A percentile compares a stretch with the other conserved stretches of the same genome.
These are phyloP conservation scores for Metschnikowia aberdeeniae DNA, from an alignment of 805 yeast species.

Conservation along the genomic window DNA sequence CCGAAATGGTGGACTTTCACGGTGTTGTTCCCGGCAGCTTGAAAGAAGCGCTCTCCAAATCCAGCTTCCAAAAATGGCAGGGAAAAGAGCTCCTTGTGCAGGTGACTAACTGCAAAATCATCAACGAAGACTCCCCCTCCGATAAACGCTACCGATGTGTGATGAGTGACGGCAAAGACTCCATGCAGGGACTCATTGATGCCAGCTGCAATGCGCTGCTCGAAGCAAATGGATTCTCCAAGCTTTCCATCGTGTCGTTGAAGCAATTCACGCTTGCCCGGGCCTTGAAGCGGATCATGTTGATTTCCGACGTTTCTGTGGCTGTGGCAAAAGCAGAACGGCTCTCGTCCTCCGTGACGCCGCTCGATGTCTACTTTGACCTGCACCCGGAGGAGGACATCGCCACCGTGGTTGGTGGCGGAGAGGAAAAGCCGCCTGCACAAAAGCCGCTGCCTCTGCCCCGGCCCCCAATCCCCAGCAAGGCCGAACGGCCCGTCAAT, in stretches of 20 bases:
- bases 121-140: slow-evolving; percentile 20
- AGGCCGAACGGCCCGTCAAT: slow-evolving; percentile 33
- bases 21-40: slow-evolving; percentile 25
- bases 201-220: slow-evolving; percentile 41
- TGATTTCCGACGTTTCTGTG: slow-evolving; percentile 45
- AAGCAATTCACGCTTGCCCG: slow-evolving; percentile 43
- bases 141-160: slow-evolving; percentile 32
- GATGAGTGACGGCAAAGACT: slow-evolving; percentile 36
- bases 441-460: slow-evolving; percentile 11
- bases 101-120: slow-evolving; percentile 32
- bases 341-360: slow-evolving; percentile 32
- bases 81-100: slow-evolving; percentile 32
- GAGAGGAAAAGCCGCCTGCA: slow-evolving; percentile 2
- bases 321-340: slow-evolving; percentile 35
- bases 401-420: slow-evolving; percentile 18
- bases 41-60: slow-evolving; percentile 22
- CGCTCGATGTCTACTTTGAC: slow-evolving; percentile 55
- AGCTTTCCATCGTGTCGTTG: slow-evolving; percentile 40
- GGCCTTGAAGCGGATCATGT: slow-evolving; percentile 45
- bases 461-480: slow-evolving; percentile 4
- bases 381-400: slow-evolving; percentile 55
- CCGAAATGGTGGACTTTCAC: slow-evolving; percentile 16
- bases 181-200: slow-evolving; percentile 36
- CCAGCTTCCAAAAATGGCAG: slow-evolving; percentile 19
- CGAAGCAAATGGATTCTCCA: slow-evolving; percentile 42